Conservation (phyloP, 352 stramenopile genomes). For the Pythium biforme region DNA sequence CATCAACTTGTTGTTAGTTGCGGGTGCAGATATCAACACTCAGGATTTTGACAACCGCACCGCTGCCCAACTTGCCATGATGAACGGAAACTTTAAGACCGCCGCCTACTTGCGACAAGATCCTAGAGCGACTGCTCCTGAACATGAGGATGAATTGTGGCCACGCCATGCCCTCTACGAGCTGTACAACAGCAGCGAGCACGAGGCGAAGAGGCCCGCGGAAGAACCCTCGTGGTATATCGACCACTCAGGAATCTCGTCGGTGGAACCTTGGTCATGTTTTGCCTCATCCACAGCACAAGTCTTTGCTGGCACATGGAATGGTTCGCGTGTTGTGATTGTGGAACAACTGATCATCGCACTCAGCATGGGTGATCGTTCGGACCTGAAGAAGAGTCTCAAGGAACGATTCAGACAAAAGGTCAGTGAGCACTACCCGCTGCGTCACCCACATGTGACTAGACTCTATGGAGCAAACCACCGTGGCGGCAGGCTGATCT, state of each 20-base stretch:
- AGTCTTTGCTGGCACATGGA: not conserved
- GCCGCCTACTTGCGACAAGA: not conserved
- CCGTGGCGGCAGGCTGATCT: conserved; percentile 5
- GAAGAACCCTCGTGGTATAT: conserved; percentile 1
- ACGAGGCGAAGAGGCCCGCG: not conserved
- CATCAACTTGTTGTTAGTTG: not conserved
- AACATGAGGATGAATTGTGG: not conserved
- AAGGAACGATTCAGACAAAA: not conserved
- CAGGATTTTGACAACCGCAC: not conserved
- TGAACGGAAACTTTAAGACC: not conserved
- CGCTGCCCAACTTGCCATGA: not conserved
- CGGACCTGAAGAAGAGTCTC: too few relatives aligned
- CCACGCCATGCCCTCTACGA: not conserved
- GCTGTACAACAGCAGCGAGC: not conserved
- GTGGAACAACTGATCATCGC: not conserved
- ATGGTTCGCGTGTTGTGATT: not conserved
- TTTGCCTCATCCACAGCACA: not conserved
- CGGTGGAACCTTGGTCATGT: not conserved
- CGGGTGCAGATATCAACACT: not conserved
- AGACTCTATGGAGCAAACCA: conserved; percentile 18
- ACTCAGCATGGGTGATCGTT: too few relatives aligned
- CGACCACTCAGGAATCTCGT: not conserved
- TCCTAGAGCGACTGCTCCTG: not conserved
- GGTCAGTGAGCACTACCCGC: not conserved
- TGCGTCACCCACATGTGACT: conserved; percentile 11